A percentile compares a stretch with the other conserved stretches of the same genome.
Conservation (phyloP, 331 rosid genomes). For the Cucumis variabilis region DNA sequence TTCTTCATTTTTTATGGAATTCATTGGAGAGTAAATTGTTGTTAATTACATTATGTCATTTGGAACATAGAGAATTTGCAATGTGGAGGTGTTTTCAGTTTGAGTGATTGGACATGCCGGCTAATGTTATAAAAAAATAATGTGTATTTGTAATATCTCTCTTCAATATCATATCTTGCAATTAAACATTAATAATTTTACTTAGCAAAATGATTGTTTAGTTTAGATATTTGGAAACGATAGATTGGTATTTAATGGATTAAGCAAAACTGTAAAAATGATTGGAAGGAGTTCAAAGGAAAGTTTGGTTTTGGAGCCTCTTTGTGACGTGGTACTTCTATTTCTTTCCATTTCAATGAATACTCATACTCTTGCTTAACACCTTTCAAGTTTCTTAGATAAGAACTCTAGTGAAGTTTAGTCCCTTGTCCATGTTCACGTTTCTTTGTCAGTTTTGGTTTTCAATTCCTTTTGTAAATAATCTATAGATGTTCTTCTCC, state of each 20-base stretch:
- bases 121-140: constrained; percentile 44
- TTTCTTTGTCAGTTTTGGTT: fast-evolving
- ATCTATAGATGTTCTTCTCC: too few relatives aligned
- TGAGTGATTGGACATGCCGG: constrained; percentile 82
- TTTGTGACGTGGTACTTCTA: constrained; percentile 69
- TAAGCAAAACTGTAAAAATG: constrained; percentile 14
- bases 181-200: constrained; percentile 17
- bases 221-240: constrained; percentile 69
- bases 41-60: background rate
- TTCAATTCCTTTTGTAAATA: too few relatives aligned
- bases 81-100: constrained; percentile 92
- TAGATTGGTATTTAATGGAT: constrained; percentile 41
- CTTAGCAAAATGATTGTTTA: constrained; percentile 35
- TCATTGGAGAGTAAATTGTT: constrained; percentile 17
- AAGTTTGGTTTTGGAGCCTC: constrained; percentile 49
- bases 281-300: too few relatives aligned
- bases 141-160: constrained; percentile 28
- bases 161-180: background rate
- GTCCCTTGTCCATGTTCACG: too few relatives aligned
- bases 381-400: too few relatives aligned
- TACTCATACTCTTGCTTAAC: background rate
- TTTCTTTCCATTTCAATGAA: background rate
- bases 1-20: constrained; percentile 26
- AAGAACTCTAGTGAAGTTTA: too few relatives aligned
- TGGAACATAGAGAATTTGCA: constrained; percentile 65